Base-by-base conservation (phyloP, 2,329 filamentous ascomycete genomes). In the Colletotrichum sublineola region DNA sequence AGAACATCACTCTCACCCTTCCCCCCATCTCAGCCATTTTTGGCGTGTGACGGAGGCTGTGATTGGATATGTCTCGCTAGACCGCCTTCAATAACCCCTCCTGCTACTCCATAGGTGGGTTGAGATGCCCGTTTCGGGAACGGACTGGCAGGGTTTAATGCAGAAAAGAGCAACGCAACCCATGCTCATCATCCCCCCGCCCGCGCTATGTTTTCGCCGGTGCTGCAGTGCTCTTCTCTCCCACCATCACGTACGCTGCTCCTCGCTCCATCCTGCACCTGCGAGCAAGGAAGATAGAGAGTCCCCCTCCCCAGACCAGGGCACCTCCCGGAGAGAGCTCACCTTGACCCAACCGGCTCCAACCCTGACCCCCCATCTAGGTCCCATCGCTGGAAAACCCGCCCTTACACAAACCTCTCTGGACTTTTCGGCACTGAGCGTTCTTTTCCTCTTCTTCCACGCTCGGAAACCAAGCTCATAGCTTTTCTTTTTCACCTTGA, bases 31-130 rank as follows among this genome's bases (percentile, higher is more conserved):
- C 40, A 33, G 53, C 24, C 55, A 24, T 24, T 42, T 55, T 53
- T 38, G 63, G 55, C 55, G 40, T 50, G 66, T 44, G 57, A 56
- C 20, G 20, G 44, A 36, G 29, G 42, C 46, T 50, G 55, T 73
- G 70, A 73, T 73, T 73, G 70, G 70, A 5, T 46, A n/a, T 50
- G 8, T 24, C 40, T 12, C 12, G 46, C 67, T 61, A 73, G 70
- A 73, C 66, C 66, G 66, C 70, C 70, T 70, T 70, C 36, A 55
- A 62, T 42, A 71, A 64, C 62, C 63, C 60, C 66, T 33, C 53
- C 56, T 40, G 44, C 42, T 29, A 24, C 24, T 24, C 24, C 24
- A 1, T 24, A 33, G 60, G 70, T 69, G 66, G 70, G 56, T 64
- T 63, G 14, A 36, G 12, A 29, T 50, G 60, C 14, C 70, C 66